A percentile compares a stretch with the other conserved stretches of the same genome.
Conservation (phyloP, 768 basidiomycete species). For the Crepidotus variabilis region DNA sequence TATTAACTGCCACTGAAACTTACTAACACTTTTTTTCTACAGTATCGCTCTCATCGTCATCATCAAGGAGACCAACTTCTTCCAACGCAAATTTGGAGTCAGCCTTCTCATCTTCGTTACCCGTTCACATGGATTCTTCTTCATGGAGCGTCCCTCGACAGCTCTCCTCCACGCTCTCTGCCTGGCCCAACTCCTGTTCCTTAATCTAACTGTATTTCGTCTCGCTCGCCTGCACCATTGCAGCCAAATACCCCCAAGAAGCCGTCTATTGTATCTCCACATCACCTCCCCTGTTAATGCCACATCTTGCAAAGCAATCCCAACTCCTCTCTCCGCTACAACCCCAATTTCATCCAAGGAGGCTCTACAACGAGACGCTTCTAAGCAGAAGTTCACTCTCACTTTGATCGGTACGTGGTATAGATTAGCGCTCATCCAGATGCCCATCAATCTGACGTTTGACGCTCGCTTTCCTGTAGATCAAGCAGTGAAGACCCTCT, state of each 20-base stretch:
- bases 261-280: slow-evolving; percentile 47
- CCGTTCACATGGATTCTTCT: slow-evolving; percentile 93
- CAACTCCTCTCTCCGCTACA: slow-evolving; percentile 20
- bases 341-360: slow-evolving; percentile 23
- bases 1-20: not conserved
- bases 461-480: slow-evolving; percentile 35
- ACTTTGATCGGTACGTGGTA: slow-evolving; percentile 64
- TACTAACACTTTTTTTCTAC: slow-evolving; percentile 10
- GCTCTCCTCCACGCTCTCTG: slow-evolving; percentile 90
- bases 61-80: slow-evolving; percentile 86
- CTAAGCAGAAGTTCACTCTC: slow-evolving; percentile 55
- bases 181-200: slow-evolving; percentile 89
- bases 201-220: slow-evolving; percentile 27
- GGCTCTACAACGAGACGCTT: slow-evolving; percentile 9
- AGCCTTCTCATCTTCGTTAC: slow-evolving; percentile 88
- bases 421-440: not conserved
- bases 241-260: slow-evolving; percentile 49
- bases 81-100: slow-evolving; percentile 84
- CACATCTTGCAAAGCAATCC: too few relatives aligned
- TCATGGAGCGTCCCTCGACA: slow-evolving; percentile 90
- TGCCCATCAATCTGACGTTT: slow-evolving; percentile 3
- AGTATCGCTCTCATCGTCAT: slow-evolving; percentile 78
- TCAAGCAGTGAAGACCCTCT: slow-evolving; percentile 76
- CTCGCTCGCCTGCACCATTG: slow-evolving; percentile 39
- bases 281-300: slow-evolving; percentile 8